Evolutionary conservation across 1,284 basidiomycete species (phyloP).

Genomic region (Moesziomyces sp.): DNA sequence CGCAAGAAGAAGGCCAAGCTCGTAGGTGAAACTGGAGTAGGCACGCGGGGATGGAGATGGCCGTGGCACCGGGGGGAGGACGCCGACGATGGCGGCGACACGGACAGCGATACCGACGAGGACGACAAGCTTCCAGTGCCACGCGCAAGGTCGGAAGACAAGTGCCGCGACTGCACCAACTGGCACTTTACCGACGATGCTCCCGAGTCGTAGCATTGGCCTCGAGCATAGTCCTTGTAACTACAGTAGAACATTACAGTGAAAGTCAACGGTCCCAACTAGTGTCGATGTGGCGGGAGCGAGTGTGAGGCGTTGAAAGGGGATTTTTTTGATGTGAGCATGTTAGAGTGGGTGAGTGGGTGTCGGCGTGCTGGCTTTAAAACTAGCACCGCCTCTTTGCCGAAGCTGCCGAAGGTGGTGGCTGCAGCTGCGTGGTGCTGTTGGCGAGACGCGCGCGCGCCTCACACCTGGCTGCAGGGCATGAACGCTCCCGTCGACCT

Average conservation of each 20-base stretch:
- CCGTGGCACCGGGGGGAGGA: constrained; percentile 46
- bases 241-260: neutral
- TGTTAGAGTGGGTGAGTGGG: no score
- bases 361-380: no score
- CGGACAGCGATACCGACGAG: constrained; percentile 43
- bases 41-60: constrained; percentile 45
- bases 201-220: constrained; percentile 1
- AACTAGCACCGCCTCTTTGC: neutral
- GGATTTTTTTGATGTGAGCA: no score
- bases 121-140: constrained; percentile 46
- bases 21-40: neutral
- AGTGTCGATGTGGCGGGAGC: no score
- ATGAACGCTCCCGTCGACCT: no score
- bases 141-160: constrained; percentile 41
- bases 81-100: constrained; percentile 30
- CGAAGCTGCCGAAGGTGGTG: neutral
- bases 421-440: no score
- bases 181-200: constrained; percentile 55
- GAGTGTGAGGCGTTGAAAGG: no score
- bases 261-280: no score
- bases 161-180: constrained; percentile 47
- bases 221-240: no score
- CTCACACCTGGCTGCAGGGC: no score
- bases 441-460: no score
- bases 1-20: constrained; percentile 42